Conservation (phyloP, 2,329 filamentous ascomycete genomes). For the Pseudocercospora vitis region DNA sequence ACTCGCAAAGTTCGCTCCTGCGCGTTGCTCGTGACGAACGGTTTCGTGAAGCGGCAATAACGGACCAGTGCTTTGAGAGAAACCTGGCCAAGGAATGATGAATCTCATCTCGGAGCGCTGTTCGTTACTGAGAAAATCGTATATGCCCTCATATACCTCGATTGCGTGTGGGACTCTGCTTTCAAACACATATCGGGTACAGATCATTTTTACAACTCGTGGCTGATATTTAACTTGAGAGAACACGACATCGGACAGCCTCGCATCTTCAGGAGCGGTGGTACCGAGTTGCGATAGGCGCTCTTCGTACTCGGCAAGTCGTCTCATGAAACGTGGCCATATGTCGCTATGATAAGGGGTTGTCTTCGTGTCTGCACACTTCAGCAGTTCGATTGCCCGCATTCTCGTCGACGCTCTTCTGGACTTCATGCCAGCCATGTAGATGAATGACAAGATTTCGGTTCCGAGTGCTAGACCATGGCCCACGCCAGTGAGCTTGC, state of each 20-base stretch:
- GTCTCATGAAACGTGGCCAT: neutral
- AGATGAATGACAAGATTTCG: slow-evolving; percentile 5
- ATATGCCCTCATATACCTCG: neutral
- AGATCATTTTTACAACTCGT: slow-evolving; percentile 12
- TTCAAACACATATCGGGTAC: neutral
- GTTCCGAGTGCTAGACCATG: slow-evolving; percentile 12
- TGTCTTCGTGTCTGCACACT: slow-evolving; percentile 5
- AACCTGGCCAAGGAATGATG: neutral
- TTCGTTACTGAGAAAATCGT: neutral
- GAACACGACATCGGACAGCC: slow-evolving; percentile 12
- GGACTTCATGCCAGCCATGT: slow-evolving; percentile 10
- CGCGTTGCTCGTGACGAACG: no score
- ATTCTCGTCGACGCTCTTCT: neutral
- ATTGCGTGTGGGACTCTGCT: neutral
- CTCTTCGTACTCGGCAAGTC: neutral
- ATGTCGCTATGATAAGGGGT: neutral
- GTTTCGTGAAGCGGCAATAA: no score
- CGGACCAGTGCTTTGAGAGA: no score
- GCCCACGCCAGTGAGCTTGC: slow-evolving; percentile 3
- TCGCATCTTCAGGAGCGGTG: slow-evolving; percentile 1
- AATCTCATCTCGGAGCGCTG: neutral
- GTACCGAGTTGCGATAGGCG: neutral
- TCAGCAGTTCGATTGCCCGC: slow-evolving; percentile 4
- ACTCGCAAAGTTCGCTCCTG: no score
- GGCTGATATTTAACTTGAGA: slow-evolving; percentile 12